These are phyloP conservation scores for Penicillium verhagenii DNA, from an alignment of 495 filamentous ascomycete genomes.

Conservation along the genomic window DNA sequence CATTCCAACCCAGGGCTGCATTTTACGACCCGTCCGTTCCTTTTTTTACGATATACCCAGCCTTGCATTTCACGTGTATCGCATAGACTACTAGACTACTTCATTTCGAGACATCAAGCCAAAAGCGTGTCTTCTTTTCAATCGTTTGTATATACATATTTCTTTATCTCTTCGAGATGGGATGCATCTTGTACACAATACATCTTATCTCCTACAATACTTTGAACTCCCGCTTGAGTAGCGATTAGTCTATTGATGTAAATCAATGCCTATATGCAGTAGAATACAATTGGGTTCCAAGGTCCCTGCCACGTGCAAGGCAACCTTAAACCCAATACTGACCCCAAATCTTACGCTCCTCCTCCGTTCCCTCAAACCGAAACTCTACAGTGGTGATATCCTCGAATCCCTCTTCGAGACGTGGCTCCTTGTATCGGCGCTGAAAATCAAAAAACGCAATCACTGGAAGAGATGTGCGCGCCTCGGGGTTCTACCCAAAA, in stretches of 20 bases:
- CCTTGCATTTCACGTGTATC: slow-evolving; percentile 13
- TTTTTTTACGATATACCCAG: slow-evolving; percentile 20
- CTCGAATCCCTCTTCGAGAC: slow-evolving; percentile 76
- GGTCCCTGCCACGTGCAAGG: no score
- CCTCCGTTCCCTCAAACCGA: slow-evolving; percentile 57
- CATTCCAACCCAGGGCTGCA: not conserved
- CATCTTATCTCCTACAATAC: slow-evolving; percentile 1
- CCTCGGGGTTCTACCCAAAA: slow-evolving; percentile 72
- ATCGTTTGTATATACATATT: slow-evolving; percentile 17
- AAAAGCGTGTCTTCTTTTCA: slow-evolving; percentile 12
- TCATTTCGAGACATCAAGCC: slow-evolving; percentile 7
- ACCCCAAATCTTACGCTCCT: slow-evolving; percentile 60
- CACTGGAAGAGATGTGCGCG: slow-evolving; percentile 67
- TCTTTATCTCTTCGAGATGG: not conserved
- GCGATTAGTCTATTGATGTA: no score
- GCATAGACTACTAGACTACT: slow-evolving; percentile 21
- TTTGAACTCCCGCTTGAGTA: no score
- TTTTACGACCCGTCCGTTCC: slow-evolving; percentile 17
- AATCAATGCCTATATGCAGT: no score
- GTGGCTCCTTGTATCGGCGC: slow-evolving; percentile 68
- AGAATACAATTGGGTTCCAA: no score
- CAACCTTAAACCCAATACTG: slow-evolving; percentile 71
- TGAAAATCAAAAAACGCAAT: slow-evolving; percentile 76
- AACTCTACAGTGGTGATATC: slow-evolving; percentile 74
- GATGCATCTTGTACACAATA: slow-evolving; percentile 12